Base-by-base conservation (phyloP, 179 eudicot genomes). In the Beta lomatogona region DNA sequence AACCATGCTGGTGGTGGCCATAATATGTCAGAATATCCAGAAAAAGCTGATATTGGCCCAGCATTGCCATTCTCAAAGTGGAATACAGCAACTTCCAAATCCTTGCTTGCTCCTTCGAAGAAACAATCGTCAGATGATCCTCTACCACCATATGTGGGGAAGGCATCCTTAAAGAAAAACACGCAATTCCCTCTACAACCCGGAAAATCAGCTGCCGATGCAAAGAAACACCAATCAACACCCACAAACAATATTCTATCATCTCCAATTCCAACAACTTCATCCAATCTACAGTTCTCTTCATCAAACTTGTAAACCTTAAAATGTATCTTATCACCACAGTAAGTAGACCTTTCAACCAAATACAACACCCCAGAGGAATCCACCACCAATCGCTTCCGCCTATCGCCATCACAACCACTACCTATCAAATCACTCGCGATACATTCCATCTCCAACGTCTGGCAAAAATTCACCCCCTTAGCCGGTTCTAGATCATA, bases 111-210 rank as follows among this genome's bases (percentile, higher is more conserved):
- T 61, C 28, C 66, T 19, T 21, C 8, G 66, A 21, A 2, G 6
- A 21, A 6, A 8, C 28, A 5, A 1, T 58, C 61, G 6, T 0
- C n/a, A 58, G 1, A 14, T 58, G n/a, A 1, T 58, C 9, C 12
- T 58, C 61, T 7, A 5, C n/a, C 66, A 9, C 31, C 31, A 61
- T 61, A 61, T 22, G 3, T 9, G 28, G 66, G 66, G 28, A 61
- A 61, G 11, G 66, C n/a, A 61, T 21, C 13, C 21, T n/a, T 9
- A 19, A 61, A 61, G 31, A 61, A 61, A 21, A 57, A 58, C 9
- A 77, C 52, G 28, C 73, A 77, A 77, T 77, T 65, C 25, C 73
- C 73, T 64, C 25, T 77, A 19, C 61, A 77, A 48, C 61, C 80
- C 14, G 22, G 80, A 65, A 65, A 25, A 50, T 77, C 80, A 22